phyloP scores from a whole-genome alignment of 768 basidiomycete species.

The Collybia sordida region DNA sequence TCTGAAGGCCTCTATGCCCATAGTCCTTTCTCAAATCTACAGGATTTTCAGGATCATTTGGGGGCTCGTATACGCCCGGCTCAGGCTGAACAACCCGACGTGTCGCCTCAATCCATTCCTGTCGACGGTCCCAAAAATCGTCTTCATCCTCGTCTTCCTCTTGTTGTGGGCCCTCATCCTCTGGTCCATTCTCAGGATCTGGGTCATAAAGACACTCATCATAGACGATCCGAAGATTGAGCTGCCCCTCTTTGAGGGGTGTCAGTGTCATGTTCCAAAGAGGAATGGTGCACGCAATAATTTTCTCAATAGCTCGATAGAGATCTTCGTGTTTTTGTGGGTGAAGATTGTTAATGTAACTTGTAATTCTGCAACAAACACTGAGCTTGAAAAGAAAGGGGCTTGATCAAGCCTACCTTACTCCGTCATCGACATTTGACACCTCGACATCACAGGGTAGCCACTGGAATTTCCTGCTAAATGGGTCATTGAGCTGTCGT shows the following conservation, averaged over 20 bases:
- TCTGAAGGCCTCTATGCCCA: conserved; percentile 20
- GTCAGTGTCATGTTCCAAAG: conserved; percentile 27
- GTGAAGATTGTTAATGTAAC: conserved; percentile 41
- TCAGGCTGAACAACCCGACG: conserved; percentile 14
- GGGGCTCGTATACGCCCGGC: conserved; percentile 10
- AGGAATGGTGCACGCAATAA: conserved; percentile 25
- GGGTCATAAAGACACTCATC: conserved; percentile 9
- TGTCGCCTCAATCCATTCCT: conserved; percentile 7
- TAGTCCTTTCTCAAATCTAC: conserved; percentile 13
- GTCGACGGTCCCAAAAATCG: conserved; percentile 12
- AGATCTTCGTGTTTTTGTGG: conserved; percentile 22
- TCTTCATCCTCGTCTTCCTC: conserved; percentile 17
- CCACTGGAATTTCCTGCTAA: conserved; percentile 8
- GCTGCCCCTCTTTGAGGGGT: conserved; percentile 2
- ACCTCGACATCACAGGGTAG: conserved; percentile 21
- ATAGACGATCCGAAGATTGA: conserved; percentile 11
- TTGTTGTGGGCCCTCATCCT: conserved; percentile 15
- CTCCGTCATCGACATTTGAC: conserved; percentile 7
- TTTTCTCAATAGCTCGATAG: conserved; percentile 22
- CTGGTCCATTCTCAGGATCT: conserved; percentile 4
- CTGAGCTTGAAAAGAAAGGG: background rate
- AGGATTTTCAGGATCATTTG: background rate
- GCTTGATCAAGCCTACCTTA: conserved; percentile 4
- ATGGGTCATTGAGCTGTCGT: background rate
- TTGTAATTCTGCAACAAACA: conserved; percentile 16